Base-by-base conservation (phyloP, 2,329 filamentous ascomycete species). In the Diaporthe caulivora region DNA sequence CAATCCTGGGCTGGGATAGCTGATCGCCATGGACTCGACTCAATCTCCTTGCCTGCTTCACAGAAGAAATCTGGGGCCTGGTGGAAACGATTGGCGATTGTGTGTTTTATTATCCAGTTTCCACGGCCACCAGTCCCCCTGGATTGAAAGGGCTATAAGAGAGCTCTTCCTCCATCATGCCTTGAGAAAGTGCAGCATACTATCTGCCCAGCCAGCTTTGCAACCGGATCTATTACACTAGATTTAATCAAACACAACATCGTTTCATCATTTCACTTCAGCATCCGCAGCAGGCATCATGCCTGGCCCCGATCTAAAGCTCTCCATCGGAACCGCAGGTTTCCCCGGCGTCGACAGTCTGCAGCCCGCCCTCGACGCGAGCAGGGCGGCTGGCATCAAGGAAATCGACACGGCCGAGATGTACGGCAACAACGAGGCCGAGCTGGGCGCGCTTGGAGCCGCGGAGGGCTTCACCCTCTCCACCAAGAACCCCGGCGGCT, bases 361-460 rank as follows among this genome's bases (percentile, higher is more conserved):
- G 6, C 44, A 54, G 55, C 24, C 55, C 24, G 55, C 55, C n/a
- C 70, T 72, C 2, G 70, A 73, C 26, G 42, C 60, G 8, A 21
- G 34, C 68, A 65, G 58, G n/a, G 53, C 69, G 17, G 51, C 31
- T 13, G 74, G 74, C 54, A 72, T 73, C 67, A 47, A 24, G 24
- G 69, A 67, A 44, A 57, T 75, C 72, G 74, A 75, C 74, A 75
- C 72, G 17, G 74, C 74, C 54, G 72, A 75, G 62, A 21, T 65
- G n/a, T 75, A 75, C 72, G 57, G 51, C 49, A 40, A 58, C 62
- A 75, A 60, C 72, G 74, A 75, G 68, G 24, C 55, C 31, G 62
- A 69, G 37, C 72, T 75, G n/a, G 74, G 72, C 37, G 18, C 29
- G 13, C 55, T 67, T 2, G 34, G 54, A 24, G 71, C 72, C 3